These are phyloP conservation scores for Gloeophyllum trabeum DNA, from an alignment of 768 basidiomycete genomes.

Conservation along the genomic window DNA sequence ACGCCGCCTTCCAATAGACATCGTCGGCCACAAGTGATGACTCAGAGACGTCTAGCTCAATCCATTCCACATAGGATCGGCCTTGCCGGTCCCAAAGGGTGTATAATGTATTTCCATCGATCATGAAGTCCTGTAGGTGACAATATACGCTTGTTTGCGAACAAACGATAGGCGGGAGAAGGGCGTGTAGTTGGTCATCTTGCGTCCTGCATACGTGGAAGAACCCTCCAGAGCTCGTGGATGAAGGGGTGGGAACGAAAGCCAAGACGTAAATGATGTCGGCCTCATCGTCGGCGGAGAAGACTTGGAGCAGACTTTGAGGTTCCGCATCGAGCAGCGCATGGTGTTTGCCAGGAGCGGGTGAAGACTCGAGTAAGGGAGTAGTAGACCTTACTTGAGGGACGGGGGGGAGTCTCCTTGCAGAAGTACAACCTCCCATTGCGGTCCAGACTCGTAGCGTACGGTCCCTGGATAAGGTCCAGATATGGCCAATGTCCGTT, in stretches of 20 bases:
- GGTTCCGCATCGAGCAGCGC: constrained; percentile 46
- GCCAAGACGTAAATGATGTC: constrained; percentile 52
- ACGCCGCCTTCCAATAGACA: constrained; percentile 40
- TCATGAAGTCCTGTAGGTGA: constrained; percentile 67
- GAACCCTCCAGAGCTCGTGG: constrained; percentile 61
- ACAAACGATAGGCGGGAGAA: constrained; percentile 42
- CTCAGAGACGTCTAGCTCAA: constrained; percentile 24
- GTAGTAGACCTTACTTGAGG: constrained; percentile 21
- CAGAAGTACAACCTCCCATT: constrained; percentile 60
- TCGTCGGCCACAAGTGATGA: constrained; percentile 16
- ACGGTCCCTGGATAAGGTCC: constrained; percentile 82
- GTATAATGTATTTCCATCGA: constrained; percentile 44
- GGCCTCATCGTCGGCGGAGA: constrained; percentile 33
- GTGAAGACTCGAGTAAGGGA: constrained; percentile 15
- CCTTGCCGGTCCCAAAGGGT: constrained; percentile 79
- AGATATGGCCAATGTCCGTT: constrained; percentile 62
- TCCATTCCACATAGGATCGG: constrained; percentile 54
- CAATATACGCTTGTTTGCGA: constrained; percentile 51
- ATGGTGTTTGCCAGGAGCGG: constrained; percentile 24
- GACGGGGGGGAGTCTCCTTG: constrained; percentile 35
- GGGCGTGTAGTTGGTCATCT: constrained; percentile 47
- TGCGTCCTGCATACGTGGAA: constrained; percentile 56
- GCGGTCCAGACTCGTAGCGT: constrained; percentile 80
- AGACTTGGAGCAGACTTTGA: constrained; percentile 55
- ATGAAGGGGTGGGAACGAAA: constrained; percentile 61